phyloP scores from a whole-genome alignment of 768 basidiomycete species.

The Mycena galopus region DNA sequence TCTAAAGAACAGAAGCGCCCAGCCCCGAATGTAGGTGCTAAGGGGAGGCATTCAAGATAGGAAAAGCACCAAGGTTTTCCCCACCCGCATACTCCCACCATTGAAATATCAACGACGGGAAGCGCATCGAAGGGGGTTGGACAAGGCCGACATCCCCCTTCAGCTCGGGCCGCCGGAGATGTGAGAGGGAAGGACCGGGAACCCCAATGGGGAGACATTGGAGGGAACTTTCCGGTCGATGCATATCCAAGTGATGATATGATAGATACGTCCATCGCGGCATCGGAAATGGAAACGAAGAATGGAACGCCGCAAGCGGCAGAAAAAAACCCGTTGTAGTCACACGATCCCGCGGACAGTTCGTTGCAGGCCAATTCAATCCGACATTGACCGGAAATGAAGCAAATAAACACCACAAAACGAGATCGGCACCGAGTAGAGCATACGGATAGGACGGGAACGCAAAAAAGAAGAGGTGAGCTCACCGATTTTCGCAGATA shows the following conservation, averaged over 20 bases:
- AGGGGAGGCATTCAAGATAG: background rate
- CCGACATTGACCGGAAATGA: background rate
- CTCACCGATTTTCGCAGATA: constrained; percentile 88
- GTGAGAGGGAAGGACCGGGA: too few species aligned
- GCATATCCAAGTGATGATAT: too few species aligned
- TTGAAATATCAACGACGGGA: background rate
- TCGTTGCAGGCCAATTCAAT: background rate
- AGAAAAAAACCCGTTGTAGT: too few species aligned
- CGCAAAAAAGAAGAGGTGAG: constrained; percentile 33
- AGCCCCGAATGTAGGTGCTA: background rate
- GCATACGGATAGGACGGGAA: background rate
- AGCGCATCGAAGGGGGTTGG: too few species aligned
- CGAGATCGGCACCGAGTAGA: too few species aligned
- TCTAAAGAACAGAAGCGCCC: background rate
- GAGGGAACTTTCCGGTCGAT: background rate
- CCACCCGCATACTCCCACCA: background rate
- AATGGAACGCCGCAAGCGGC: too few species aligned
- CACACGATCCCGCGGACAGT: background rate
- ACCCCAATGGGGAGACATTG: background rate
- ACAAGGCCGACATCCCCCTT: background rate
- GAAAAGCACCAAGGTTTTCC: background rate
- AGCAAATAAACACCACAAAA: background rate
- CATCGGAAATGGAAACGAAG: background rate
- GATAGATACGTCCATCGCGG: too few species aligned
- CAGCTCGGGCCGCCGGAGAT: background rate